Evolutionary conservation across 306 rosid genomes (phyloP), one percentile per base, ranked within the genome.

Genomic region (Trifolium fragiferum): DNA sequence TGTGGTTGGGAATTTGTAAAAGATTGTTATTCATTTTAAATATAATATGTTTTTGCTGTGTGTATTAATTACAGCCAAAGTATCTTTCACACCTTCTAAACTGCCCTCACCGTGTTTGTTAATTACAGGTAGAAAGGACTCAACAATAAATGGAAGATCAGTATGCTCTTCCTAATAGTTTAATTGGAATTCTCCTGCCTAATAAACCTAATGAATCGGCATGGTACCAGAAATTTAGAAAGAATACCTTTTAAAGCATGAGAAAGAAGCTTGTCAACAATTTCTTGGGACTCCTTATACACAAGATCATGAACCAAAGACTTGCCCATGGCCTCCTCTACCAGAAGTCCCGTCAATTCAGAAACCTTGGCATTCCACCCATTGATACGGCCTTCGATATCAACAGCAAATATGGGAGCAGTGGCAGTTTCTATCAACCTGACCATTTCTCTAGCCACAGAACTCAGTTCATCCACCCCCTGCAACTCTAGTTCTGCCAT

Each of bases 371-470:
- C 92, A 82, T 95, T 95, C 99, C 99, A 95, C 33, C 99, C 99
- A 81, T 95, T 95, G 81, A 95, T 85, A 76, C 83, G 70, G 63
- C 99, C 98, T 70, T 92, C 87, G 30, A 77, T 78, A 77, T 95
- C 96, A 46, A 95, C 98, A 20, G 97, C 98, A 82, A 95, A 87
- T 76, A 95, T 95, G 55, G 99, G 99, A 71, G 93, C 99, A 74
- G 99, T 95, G 67, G 99, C 99, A 25, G 99, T 95, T 85, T 95
- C 99, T 51, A 95, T 95, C 89, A 95, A 80, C 78, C 99, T 89
- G 66, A 92, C 98, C 98, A 95, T 95, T 84, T 95, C 99, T 77
- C 98, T 89, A 23, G 99, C 98, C 70, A 95, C 99, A 14, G 98
- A 90, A 84, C 97, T 90, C 51, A 95, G 90, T 82, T 95, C 99